Evolutionary conservation across 129 eudicot genomes (phyloP), one percentile per base, ranked within the genome.

Genomic region (Artemisia argyi): DNA sequence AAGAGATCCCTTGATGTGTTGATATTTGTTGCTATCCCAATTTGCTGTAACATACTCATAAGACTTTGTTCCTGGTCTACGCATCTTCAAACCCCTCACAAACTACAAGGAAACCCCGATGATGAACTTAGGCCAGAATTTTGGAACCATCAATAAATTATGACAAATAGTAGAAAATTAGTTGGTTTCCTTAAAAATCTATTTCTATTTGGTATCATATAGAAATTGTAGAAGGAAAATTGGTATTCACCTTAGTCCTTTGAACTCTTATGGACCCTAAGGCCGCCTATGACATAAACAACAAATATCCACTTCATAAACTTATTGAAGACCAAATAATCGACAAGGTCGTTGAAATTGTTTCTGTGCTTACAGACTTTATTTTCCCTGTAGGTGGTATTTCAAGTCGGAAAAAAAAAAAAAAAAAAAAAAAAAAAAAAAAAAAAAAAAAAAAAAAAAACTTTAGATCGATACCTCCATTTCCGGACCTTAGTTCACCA

Each of bases 1-100:
- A 56, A 90, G 82, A 69, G 99, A 94, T 68, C 98, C 98, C 83
- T 97, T 84, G 30, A 94, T 82, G 84, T 93, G 98, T 57, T 85
- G 91, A 83, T 94, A 96, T 69, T 86, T 90, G 73, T 94, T 97
- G 73, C 96, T 94, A 49, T 94, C 97, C 98, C 98, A 94, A 80
- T 30, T 6, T 30, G 2, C 1, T 24, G 26, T 24, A 24, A 24
- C 26, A 24, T 0, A 24, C 26, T 24, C 26, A 24, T 24, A 24
- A 24, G 2, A 24, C 26, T 24, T 24, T 24, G 26, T 2, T 24
- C 26, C 26, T 24, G 26, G 26, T 24, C 2, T 24, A 24, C 26
- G 26, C 26, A 24, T 24, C 26, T 24, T 24, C 22, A 20, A 20
- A 20, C 22, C 22, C 22, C 22, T 20, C 0, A 20, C 26, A 24